phyloP scores from a whole-genome alignment of 2,329 filamentous ascomycete species.

The Colletotrichum limetticola region DNA sequence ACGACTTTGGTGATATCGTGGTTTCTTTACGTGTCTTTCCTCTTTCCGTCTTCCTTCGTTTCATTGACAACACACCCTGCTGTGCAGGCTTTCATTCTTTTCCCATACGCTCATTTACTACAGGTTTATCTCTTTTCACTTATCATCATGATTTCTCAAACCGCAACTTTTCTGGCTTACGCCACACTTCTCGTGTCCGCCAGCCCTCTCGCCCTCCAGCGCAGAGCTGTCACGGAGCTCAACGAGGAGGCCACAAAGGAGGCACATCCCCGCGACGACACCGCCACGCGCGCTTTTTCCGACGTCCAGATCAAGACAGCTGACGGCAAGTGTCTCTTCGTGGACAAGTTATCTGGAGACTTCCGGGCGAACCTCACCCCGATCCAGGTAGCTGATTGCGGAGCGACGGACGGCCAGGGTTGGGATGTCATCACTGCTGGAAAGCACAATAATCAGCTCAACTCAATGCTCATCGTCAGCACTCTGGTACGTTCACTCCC shows the following conservation, averaged over 20 bases:
- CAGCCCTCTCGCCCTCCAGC: constrained; percentile 40
- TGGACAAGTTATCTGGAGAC: constrained; percentile 59
- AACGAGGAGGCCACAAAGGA: constrained; percentile 55
- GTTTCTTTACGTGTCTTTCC: constrained; percentile 20
- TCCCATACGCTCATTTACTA: neutral
- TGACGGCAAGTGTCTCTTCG: constrained; percentile 57
- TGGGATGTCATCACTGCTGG: constrained; percentile 62
- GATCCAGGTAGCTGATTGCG: constrained; percentile 56
- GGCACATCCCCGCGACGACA: constrained; percentile 56
- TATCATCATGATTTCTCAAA: constrained; percentile 37
- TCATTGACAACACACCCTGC: constrained; percentile 39
- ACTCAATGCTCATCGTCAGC: constrained; percentile 63
- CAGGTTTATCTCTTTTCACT: neutral
- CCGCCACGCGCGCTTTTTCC: constrained; percentile 56
- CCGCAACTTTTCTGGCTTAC: constrained; percentile 41
- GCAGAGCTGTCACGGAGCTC: constrained; percentile 52
- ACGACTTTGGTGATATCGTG: constrained; percentile 36
- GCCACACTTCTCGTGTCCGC: constrained; percentile 41
- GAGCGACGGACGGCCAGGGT: constrained; percentile 53
- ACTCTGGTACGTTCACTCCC: constrained; percentile 50
- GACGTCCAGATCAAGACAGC: constrained; percentile 56
- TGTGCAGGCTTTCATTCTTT: constrained; percentile 42
- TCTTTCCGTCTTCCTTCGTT: constrained; percentile 36
- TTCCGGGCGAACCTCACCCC: constrained; percentile 60
- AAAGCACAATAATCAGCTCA: constrained; percentile 59